Evolutionary conservation across 345 rosid species (phyloP), one percentile per base, ranked within the genome.

Genomic region (Angophora floribunda): DNA sequence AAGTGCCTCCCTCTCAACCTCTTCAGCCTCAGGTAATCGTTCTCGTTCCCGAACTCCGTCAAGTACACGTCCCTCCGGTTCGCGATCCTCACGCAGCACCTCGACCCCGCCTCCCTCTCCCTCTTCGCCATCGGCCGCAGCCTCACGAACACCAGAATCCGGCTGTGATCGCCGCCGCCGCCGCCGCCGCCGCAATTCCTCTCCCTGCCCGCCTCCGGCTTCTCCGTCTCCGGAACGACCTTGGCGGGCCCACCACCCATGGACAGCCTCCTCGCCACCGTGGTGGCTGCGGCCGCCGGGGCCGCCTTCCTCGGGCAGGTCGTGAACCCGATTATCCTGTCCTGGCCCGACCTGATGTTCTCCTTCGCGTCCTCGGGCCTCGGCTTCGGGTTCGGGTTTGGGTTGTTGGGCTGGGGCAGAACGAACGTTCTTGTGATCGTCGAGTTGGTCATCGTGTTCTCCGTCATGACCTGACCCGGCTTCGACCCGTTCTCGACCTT

Each of bases 91-190:
- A 96, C 99, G 86, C 99, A 96, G 53, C 98, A 93, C 65, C 96
- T 85, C 52, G 95, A 92, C 9, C 97, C 99, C 2, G 92, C 95
- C 89, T 97, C 99, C 91, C 90, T 97, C 92, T 97, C 99, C 93
- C 95, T 96, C 94, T 91, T 96, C 51, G 93, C 94, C 97, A 97
- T 94, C 7, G 99, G 99, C 94, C 99, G 95, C 87, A 97, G 96
- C 95, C 99, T 94, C 65, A 96, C 99, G 90, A 95, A 96, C 93
- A 97, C 99, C 36, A 91, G 92, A 91, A 97, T 97, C 88, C 97
- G 86, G 86, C 96, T 93, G 32, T 85, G 90, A 85, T 88, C 70
- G 47, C 86, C 86, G 49, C 88, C 93, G 52, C 52, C 49, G 49
- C 49, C 28, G 28, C 61, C 10, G 52, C 52, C 49, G 49, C 49